Evolutionary conservation across 2,329 filamentous ascomycete genomes (phyloP).

Genomic region (Ophiostoma triangulosporum): DNA sequence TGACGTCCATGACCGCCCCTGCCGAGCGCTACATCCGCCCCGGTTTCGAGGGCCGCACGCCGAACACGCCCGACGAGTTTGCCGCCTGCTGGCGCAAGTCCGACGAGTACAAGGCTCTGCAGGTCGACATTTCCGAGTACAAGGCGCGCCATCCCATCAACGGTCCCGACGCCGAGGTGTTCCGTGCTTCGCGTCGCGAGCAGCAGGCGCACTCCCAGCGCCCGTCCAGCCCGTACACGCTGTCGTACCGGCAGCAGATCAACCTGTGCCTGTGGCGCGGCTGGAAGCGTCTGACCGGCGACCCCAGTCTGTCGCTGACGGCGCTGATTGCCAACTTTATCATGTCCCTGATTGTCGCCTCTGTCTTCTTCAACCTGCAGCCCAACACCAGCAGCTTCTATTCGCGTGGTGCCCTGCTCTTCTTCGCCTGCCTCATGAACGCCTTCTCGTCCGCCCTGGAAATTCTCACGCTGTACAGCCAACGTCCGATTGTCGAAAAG

Average conservation of each 20-base stretch:
- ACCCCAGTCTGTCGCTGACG: slow-evolving; percentile 60
- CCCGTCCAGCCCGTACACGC: slow-evolving; percentile 64
- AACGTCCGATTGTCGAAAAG: slow-evolving; percentile 87
- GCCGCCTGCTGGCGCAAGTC: slow-evolving; percentile 44
- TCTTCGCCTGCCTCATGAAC: slow-evolving; percentile 80
- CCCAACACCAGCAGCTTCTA: slow-evolving; percentile 60
- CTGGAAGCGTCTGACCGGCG: slow-evolving; percentile 61
- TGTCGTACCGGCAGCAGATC: slow-evolving; percentile 65
- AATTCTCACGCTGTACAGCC: slow-evolving; percentile 74
- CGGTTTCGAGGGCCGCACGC: slow-evolving; percentile 42
- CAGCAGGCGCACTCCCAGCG: slow-evolving; percentile 48
- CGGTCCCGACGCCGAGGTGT: slow-evolving; percentile 42
- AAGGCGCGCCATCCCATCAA: slow-evolving; percentile 38
- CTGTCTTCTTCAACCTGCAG: slow-evolving; percentile 67
- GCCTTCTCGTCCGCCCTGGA: slow-evolving; percentile 71
- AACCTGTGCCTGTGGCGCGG: slow-evolving; percentile 69
- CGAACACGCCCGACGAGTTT: slow-evolving; percentile 49
- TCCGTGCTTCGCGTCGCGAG: slow-evolving; percentile 39
- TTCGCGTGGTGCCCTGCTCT: slow-evolving; percentile 64
- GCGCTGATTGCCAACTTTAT: slow-evolving; percentile 57
- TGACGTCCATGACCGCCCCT: slow-evolving; percentile 55
- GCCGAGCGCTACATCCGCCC: slow-evolving; percentile 40
- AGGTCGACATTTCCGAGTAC: slow-evolving; percentile 44
- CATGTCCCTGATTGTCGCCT: slow-evolving; percentile 65
- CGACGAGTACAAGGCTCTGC: slow-evolving; percentile 34